Evolutionary conservation across 1,284 basidiomycete species (phyloP).

Genomic region (Coniferiporia weirii): DNA sequence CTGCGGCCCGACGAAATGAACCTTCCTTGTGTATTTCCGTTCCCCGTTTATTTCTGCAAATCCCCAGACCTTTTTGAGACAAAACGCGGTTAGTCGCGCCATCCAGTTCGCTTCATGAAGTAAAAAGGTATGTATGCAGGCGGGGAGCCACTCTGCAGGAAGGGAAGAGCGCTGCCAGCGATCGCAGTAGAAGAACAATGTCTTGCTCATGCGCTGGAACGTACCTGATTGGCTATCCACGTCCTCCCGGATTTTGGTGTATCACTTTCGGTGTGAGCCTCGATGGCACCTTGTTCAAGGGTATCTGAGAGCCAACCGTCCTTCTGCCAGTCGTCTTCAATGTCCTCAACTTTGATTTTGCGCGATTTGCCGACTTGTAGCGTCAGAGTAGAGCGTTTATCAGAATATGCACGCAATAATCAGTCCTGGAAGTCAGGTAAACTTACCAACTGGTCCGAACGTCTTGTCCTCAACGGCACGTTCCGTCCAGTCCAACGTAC

Average conservation of each 20-base stretch:
- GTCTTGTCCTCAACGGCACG: constrained; percentile 44
- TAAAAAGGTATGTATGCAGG: no score
- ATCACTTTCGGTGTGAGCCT: constrained; percentile 47
- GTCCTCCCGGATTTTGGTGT: constrained; percentile 45
- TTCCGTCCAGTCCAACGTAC: constrained; percentile 47
- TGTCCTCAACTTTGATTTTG: constrained; percentile 40
- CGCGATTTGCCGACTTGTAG: constrained; percentile 26
- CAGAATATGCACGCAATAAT: background rate
- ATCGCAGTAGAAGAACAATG: no score
- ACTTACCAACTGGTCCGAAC: constrained; percentile 52
- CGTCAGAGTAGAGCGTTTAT: background rate
- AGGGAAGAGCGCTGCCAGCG: no score
- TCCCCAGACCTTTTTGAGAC: constrained; percentile 55
- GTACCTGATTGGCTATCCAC: constrained; percentile 55
- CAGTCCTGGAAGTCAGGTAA: constrained; percentile 18
- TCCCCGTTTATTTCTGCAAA: constrained; percentile 55
- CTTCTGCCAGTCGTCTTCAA: constrained; percentile 48
- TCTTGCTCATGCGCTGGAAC: background rate
- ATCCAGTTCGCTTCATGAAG: background rate
- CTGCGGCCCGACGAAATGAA: constrained; percentile 60
- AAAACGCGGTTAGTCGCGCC: background rate
- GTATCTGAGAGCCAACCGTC: constrained; percentile 52
- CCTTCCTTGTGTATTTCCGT: constrained; percentile 54
- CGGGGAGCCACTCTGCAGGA: no score
- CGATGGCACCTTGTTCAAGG: constrained; percentile 43